Conservation (phyloP, 768 basidiomycete species). For the Austroboletus eburneus region DNA sequence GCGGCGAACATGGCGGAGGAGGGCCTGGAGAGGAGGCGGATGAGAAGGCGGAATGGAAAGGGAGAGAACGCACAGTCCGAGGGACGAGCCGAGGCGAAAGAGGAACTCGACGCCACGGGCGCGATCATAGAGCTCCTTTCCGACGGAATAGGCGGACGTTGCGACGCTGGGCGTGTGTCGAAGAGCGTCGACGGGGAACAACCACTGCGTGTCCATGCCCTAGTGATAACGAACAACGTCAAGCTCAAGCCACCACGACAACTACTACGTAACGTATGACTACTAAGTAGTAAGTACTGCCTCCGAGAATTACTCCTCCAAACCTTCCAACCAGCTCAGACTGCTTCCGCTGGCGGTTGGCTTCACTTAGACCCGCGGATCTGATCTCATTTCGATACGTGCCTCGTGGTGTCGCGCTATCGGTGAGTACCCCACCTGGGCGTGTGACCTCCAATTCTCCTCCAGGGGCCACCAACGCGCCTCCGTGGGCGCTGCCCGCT, state of each 20-base stretch:
- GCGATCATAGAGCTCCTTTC: slow-evolving; percentile 73
- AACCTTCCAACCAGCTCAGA: slow-evolving; percentile 20
- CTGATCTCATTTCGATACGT: slow-evolving; percentile 19
- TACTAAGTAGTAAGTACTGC: too few species aligned
- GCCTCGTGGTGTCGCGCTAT: slow-evolving; percentile 23
- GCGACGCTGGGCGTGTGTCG: slow-evolving; percentile 53
- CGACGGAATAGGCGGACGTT: slow-evolving; percentile 43
- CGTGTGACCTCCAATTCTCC: slow-evolving; percentile 2
- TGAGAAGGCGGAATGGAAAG: slow-evolving; percentile 12
- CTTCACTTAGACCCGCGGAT: slow-evolving; percentile 34
- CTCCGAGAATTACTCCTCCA: too few species aligned
- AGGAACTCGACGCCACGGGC: slow-evolving; percentile 83
- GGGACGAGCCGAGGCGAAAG: slow-evolving; percentile 73
- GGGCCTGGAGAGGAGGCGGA: slow-evolving; percentile 43
- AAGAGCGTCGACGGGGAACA: slow-evolving; percentile 61
- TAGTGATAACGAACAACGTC: too few species aligned
- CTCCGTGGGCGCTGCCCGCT: too few species aligned
- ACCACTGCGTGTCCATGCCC: too few species aligned
- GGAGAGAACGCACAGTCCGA: slow-evolving; percentile 53
- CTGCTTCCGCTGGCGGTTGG: slow-evolving; percentile 15
- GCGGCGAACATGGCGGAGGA: slow-evolving; percentile 82
- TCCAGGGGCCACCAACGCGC: too few species aligned
- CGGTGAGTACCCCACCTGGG: slow-evolving; percentile 5
- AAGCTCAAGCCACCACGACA: too few species aligned
- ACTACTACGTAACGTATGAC: too few species aligned